Conservation (phyloP, 2,329 filamentous ascomycete species). For the Escovopsis weberi region DNA sequence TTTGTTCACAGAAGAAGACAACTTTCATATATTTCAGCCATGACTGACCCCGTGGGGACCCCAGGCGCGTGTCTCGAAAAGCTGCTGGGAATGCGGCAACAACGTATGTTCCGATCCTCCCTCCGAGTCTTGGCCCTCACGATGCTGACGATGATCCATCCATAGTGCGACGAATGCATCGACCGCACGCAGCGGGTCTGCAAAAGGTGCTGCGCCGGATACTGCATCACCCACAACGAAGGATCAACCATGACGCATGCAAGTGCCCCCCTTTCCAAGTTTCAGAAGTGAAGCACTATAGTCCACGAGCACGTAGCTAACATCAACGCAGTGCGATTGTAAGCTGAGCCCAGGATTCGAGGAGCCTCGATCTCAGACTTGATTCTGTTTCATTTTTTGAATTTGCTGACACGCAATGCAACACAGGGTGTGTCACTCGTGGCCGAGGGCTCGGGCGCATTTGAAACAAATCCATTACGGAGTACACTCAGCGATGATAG, state of each 20-base stretch:
- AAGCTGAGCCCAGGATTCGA: not conserved
- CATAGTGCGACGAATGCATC: constrained; percentile 63
- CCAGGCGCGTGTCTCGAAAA: constrained; percentile 44
- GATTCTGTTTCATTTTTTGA: too few species aligned
- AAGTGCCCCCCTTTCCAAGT: constrained; percentile 14
- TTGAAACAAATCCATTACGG: not conserved
- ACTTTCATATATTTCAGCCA: too few species aligned
- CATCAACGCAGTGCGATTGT: constrained; percentile 7
- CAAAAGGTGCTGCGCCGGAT: constrained; percentile 58
- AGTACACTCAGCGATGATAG: too few species aligned
- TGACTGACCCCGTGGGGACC: not conserved
- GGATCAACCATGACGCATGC: constrained; percentile 54
- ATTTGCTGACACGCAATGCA: not conserved
- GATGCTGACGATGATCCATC: too few species aligned
- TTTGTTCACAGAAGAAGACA: not conserved
- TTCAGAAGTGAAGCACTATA: not conserved
- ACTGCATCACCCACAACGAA: constrained; percentile 73
- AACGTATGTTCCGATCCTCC: constrained; percentile 41
- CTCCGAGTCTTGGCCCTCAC: not conserved
- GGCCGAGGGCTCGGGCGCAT: constrained; percentile 12
- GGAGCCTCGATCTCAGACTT: not conserved
- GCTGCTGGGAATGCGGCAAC: constrained; percentile 78
- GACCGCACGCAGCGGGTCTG: constrained; percentile 56
- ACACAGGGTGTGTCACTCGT: constrained; percentile 22
- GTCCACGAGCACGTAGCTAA: not conserved